Base-by-base conservation (phyloP, 129 eudicot genomes). In the Arctium lappa region DNA sequence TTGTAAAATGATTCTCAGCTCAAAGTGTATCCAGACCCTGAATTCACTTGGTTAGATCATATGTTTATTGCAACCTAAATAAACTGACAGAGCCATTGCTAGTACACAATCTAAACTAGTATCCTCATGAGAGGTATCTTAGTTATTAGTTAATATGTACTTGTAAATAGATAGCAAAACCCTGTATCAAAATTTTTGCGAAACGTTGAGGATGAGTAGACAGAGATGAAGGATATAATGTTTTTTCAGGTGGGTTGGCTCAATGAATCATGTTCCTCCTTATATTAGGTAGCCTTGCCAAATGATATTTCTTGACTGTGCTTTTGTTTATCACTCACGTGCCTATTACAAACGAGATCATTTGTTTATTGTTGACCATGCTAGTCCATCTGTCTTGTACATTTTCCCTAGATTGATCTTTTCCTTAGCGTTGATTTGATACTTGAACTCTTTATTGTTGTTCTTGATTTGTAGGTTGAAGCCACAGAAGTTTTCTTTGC, bases 401-500 rank as follows among this genome's bases (percentile, higher is more conserved):
- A 9, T 46, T 63, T 33, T 63, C 73, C 69, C 1, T 60, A 63
- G 40, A 38, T 22, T n/a, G 81, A 63, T 37, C 34, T 66, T 66
- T 6, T 18, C 33, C 29, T 16, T 73, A 72, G 22, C 16, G 53
- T 72, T 77, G 70, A 81, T 16, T 16, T 53, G 40, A 31, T 85
- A 33, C 62, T 27, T 13, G 27, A 73, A 38, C 73, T 65, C 79
- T 72, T 8, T 79, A n/a, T 31, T 75, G 33, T 39, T 85, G 30
- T 84, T 83, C 32, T 80, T 81, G 36, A 74, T 80, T 39, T 82
- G 36, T 77, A 94, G 98, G 85, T 81, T 84, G 98, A 94, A 92
- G 98, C 98, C 30, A 94, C 98, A n/a, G 95, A 89, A 87, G 98
- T 92, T 36, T 92, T 94, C 89, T 94, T 92, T 80, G 71, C 97